Base-by-base conservation (phyloP, 1,139 yeast genomes). In the Taphrina confusa region DNA sequence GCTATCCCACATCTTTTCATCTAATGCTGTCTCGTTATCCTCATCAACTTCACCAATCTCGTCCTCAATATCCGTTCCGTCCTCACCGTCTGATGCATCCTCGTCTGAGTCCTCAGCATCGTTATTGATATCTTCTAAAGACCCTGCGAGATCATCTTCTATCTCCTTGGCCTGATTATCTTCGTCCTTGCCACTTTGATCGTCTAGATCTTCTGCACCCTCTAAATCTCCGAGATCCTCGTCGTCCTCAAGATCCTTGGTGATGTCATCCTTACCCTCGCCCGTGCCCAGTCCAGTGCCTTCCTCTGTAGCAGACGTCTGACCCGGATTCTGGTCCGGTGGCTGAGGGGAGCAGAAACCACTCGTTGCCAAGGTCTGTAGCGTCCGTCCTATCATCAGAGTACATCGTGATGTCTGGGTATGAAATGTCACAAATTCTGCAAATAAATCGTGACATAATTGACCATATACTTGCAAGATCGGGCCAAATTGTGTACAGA, bases 201-300 rank as follows among this genome's bases (percentile, higher is more conserved):
- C 77, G 5, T 45, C 50, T 18, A 44, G 50, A 16, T 84, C 81
- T 55, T 85, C 81, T 58, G 84, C 82, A 70, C 90, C 95, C 1
- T 96, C 96, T 69, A 88, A 85, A 70, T 92, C 97, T 6, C 84
- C 78, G 60, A 91, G 77, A 71, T 92, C 97, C 66, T 91, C 97
- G 67, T 92, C 97, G 57, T 91, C 95, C 64, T 86, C 96, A 60
- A 86, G 87, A 70, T 90, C 96, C 54, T 90, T 85, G 0, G 95
- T 82, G 68, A 85, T 84, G 67, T 83, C 83, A 34, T 82, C 80
- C 2, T 87, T 95, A 64, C 96, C 97, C 64, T 86, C 90, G 22
- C 97, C 98, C 71, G 92, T 97, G 52, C 98, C 99, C 40, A 92
- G 77, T 9, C 98, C 98, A n/a, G 96, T 88, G 57, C 98, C 98